Evolutionary conservation across 441 rosid genomes (phyloP), one percentile per base, ranked within the genome.

Genomic region (Erodium chrysanthum): DNA sequence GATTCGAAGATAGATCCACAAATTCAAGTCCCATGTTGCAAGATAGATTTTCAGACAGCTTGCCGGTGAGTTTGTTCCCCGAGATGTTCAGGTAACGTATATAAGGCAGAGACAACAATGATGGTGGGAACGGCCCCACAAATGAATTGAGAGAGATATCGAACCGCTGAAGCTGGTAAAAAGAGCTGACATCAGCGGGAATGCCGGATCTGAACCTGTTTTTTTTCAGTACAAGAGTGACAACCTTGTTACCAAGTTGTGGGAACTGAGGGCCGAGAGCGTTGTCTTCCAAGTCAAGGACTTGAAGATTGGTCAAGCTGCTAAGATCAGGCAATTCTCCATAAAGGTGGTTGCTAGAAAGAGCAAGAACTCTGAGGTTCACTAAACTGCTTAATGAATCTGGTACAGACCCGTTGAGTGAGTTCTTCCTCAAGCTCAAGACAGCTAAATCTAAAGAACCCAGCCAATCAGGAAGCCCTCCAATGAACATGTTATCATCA

Each of bases 231-330:
- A 84, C 76, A 50, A 94, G 82, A 27, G 81, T 84, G 25, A 85
- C 88, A 80, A 94, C 71, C 80, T 83, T 94, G 78, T 80, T 76
- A 44, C 96, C 82, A 71, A 91, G 79, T 73, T 68, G 74, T 42
- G 97, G 98, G 79, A 89, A 87, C 76, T 72, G 70, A 21, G 96
- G 90, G 66, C 94, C 90, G 0, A 88, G 84, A 66, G 82, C 80
- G 81, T 94, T 91, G 67, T 89, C 88, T 82, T 85, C 92, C 77
- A 94, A 77, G 76, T 89, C 96, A 70, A 94, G 89, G 59, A 86
- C 90, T 75, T 89, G 96, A 80, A 94, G 92, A 77, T 91, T 89
- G 59, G 83, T 85, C 81, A 89, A 81, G 71, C 77, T 68, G 71
- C 83, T 83, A 11, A 91, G 68, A 77, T 86, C 91, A 1, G 97